Evolutionary conservation across 164 flowering plant species (phyloP).

Genomic region (Taxillus chinensis): DNA sequence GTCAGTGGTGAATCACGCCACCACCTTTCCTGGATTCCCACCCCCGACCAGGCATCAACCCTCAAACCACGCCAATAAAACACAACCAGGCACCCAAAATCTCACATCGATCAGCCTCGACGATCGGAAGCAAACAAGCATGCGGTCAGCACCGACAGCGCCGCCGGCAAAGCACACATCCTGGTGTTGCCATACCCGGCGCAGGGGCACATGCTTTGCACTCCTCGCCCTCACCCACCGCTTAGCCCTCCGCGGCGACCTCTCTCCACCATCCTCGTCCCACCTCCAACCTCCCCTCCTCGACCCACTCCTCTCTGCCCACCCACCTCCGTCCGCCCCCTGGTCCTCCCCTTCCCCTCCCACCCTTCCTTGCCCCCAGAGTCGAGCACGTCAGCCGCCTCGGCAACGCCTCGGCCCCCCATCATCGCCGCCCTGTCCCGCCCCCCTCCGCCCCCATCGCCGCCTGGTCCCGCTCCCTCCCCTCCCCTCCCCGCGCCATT

Average conservation of each 20-base stretch:
- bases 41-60: too few relatives aligned
- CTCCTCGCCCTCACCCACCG: conserved; percentile 53
- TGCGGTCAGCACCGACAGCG: too few relatives aligned
- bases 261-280: conserved; percentile 39
- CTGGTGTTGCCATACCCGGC: conserved; percentile 64
- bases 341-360: conserved; percentile 50
- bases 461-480: conserved; percentile 40
- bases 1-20: too few relatives aligned
- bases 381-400: conserved; percentile 41
- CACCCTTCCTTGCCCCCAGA: conserved; percentile 41
- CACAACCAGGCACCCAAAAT: too few relatives aligned
- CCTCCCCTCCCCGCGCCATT: conserved; percentile 41
- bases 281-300: conserved; percentile 50
- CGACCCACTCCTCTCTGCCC: conserved; percentile 25
- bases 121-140: too few relatives aligned
- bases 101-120: too few relatives aligned
- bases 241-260: conserved; percentile 24
- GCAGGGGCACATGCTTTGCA: conserved; percentile 60
- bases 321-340: conserved; percentile 22
- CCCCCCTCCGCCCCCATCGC: conserved; percentile 29
- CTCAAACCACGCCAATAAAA: too few relatives aligned
- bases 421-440: conserved; percentile 21
- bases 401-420: conserved; percentile 18
- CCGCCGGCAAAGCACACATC: conserved; percentile 20
- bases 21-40: too few relatives aligned